Evolutionary conservation across 176 grass and related monocot genomes (phyloP).

Genomic region (Juncus inflexus): DNA sequence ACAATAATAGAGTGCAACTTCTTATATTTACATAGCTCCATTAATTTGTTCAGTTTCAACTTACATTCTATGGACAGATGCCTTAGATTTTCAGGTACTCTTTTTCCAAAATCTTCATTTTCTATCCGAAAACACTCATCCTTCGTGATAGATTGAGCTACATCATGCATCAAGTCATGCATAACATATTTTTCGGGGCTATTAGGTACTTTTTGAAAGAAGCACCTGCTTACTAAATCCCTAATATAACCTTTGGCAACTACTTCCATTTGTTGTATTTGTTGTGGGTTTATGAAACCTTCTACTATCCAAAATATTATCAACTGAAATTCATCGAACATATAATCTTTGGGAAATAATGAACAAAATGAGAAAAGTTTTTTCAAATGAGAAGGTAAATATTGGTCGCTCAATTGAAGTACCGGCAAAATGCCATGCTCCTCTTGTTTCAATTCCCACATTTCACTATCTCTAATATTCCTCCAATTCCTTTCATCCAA

Average conservation of each 20-base stretch:
- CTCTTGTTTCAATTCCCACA: slow-evolving; percentile 34
- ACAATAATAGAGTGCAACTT: background rate
- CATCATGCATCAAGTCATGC: slow-evolving; percentile 52
- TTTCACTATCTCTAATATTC: slow-evolving; percentile 20
- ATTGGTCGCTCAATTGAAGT: slow-evolving; percentile 39
- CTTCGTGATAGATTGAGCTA: slow-evolving; percentile 33
- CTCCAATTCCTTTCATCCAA: slow-evolving; percentile 33
- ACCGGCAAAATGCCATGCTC: slow-evolving; percentile 46
- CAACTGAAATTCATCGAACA: slow-evolving; percentile 7
- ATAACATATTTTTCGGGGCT: slow-evolving; percentile 29
- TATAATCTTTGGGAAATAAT: slow-evolving; percentile 43
- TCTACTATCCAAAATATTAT: slow-evolving; percentile 52
- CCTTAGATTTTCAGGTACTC: no score
- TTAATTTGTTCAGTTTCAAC: no score
- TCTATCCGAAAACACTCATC: slow-evolving; percentile 41
- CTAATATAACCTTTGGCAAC: slow-evolving; percentile 28
- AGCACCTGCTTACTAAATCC: slow-evolving; percentile 33
- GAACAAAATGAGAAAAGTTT: slow-evolving; percentile 47
- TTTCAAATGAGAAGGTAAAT: slow-evolving; percentile 40
- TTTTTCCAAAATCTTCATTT: slow-evolving; percentile 17
- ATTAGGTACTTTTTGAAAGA: slow-evolving; percentile 30
- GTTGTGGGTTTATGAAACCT: slow-evolving; percentile 18
- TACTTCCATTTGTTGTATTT: slow-evolving; percentile 19
- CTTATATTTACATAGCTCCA: background rate
- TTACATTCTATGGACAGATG: no score